Conservation (phyloP, 2,329 filamentous ascomycete genomes). For the Fusarium albosuccineum region DNA sequence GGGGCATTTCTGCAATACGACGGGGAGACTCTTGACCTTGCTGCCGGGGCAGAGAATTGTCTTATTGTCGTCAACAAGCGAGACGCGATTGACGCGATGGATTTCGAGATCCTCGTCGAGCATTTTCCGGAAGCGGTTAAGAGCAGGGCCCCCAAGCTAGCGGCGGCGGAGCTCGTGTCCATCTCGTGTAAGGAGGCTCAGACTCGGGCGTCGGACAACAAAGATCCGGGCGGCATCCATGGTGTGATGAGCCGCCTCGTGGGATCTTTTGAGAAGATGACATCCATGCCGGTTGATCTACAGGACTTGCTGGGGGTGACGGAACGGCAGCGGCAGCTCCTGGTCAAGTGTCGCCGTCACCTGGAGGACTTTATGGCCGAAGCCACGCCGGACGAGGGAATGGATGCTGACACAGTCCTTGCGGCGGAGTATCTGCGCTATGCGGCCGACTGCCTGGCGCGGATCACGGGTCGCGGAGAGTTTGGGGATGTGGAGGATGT, state of each 20-base stretch:
- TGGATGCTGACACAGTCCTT: slow-evolving; percentile 84
- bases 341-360: slow-evolving; percentile 78
- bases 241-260: slow-evolving; percentile 76
- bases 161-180: slow-evolving; percentile 54
- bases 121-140: slow-evolving; percentile 52
- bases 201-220: slow-evolving; percentile 32
- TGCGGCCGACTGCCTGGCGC: slow-evolving; percentile 83
- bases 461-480: slow-evolving; percentile 88
- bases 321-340: slow-evolving; percentile 86
- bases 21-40: slow-evolving; percentile 67
- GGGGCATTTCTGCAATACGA: slow-evolving; percentile 64
- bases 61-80: slow-evolving; percentile 74
- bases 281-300: slow-evolving; percentile 76
- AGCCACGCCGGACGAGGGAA: slow-evolving; percentile 55
- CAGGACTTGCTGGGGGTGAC: slow-evolving; percentile 91
- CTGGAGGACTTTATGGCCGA: slow-evolving; percentile 80
- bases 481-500: slow-evolving; percentile 95
- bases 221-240: slow-evolving; percentile 76
- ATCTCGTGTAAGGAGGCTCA: slow-evolving; percentile 80
- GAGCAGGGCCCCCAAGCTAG: slow-evolving; percentile 42
- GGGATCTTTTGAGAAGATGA: slow-evolving; percentile 77
- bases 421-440: slow-evolving; percentile 89
- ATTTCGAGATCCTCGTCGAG: slow-evolving; percentile 55
- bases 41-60: slow-evolving; percentile 60
- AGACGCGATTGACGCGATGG: slow-evolving; percentile 59